A percentile compares a stretch with the other conserved stretches of the same genome.
Conservation (phyloP, 1,284 basidiomycete genomes). For the Cystobasidium pallidum region DNA sequence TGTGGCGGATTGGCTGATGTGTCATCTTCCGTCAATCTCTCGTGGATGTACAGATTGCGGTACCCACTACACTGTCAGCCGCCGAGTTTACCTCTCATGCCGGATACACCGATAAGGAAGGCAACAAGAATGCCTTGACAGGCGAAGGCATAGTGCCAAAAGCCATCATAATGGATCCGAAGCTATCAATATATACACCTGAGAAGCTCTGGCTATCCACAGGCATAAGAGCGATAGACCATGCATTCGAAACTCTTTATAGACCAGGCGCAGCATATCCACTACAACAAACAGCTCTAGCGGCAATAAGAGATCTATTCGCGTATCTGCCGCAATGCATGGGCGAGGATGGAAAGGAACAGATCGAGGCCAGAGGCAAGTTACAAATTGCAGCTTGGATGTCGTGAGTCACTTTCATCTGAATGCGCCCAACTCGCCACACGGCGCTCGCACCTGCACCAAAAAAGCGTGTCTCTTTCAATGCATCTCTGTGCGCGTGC, state of each 20-base stretch:
- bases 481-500: no score
- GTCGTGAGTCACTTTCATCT: constrained; percentile 48
- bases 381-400: constrained; percentile 77
- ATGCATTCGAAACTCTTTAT: constrained; percentile 76
- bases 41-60: constrained; percentile 61
- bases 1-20: neutral
- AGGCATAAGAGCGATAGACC: constrained; percentile 67
- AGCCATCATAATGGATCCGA: constrained; percentile 73
- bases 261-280: constrained; percentile 65
- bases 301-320: constrained; percentile 68
- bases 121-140: constrained; percentile 66
- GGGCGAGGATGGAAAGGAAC: constrained; percentile 63
- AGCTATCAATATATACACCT: constrained; percentile 72
- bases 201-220: constrained; percentile 73
- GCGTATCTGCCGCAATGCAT: constrained; percentile 67
- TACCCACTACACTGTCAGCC: constrained; percentile 79
- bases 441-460: no score
- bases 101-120: constrained; percentile 73
- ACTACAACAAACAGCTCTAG: constrained; percentile 55
- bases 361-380: constrained; percentile 67
- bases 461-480: neutral
- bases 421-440: no score
- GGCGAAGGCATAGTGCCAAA: constrained; percentile 60
- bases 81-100: constrained; percentile 68
- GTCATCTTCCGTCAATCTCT: no score